These are phyloP conservation scores for Alloteropsis semialata DNA, from an alignment of 176 grass and related monocot species.

Conservation along the genomic window DNA sequence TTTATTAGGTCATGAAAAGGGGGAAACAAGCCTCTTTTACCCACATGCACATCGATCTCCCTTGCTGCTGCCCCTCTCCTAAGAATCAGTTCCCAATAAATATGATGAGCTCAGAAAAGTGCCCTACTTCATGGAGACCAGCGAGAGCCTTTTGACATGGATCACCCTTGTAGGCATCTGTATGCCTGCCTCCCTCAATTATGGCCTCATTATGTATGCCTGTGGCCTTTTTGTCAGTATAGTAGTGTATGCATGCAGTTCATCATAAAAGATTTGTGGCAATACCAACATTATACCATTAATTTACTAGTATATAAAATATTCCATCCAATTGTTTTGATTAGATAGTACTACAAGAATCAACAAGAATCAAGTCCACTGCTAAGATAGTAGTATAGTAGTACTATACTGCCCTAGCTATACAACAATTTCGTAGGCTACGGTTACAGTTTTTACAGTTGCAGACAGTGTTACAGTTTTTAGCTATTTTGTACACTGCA, in stretches of 20 bases:
- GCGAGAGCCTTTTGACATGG: conserved; percentile 36
- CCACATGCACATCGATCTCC: conserved; percentile 17
- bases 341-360: background rate
- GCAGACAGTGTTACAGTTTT: background rate
- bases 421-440: background rate
- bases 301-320: background rate
- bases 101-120: conserved; percentile 39
- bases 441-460: background rate
- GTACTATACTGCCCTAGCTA: background rate
- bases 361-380: background rate
- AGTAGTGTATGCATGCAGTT: background rate
- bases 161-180: conserved; percentile 18
- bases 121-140: conserved; percentile 35
- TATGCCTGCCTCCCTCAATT: conserved; percentile 7
- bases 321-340: background rate
- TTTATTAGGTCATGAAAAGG: conserved; percentile 44
- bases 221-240: conserved; percentile 24
- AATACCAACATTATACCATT: background rate
- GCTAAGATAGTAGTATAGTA: too few relatives aligned
- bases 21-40: conserved; percentile 29
- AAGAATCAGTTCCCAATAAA: conserved; percentile 40
- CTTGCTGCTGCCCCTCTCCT: conserved; percentile 9
- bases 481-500: background rate
- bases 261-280: background rate
- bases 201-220: conserved; percentile 29